These are phyloP conservation scores for Stephania cephalantha DNA, from an alignment of 164 flowering plant genomes.

Conservation along the genomic window DNA sequence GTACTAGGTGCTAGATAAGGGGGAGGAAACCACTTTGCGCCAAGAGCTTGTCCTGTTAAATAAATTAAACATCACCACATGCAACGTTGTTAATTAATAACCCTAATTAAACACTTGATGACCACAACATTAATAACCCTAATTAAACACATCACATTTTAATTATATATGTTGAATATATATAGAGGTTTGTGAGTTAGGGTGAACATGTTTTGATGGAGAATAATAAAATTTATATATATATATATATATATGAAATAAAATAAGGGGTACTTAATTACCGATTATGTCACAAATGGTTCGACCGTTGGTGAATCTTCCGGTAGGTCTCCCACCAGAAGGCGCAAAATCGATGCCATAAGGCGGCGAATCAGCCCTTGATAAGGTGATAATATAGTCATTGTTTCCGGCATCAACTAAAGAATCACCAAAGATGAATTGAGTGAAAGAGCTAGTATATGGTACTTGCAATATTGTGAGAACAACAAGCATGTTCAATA, in stretches of 20 bases:
- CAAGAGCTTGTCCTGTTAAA: slow-evolving; percentile 44
- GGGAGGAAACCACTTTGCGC: slow-evolving; percentile 45
- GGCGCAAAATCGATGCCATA: slow-evolving; percentile 61
- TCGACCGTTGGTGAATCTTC: slow-evolving; percentile 63
- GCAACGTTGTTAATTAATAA: background rate
- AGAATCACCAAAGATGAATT: slow-evolving; percentile 63
- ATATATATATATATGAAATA: no score
- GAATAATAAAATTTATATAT: no score
- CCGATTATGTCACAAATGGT: slow-evolving; percentile 53
- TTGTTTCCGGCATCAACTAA: slow-evolving; percentile 64
- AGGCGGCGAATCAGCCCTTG: slow-evolving; percentile 57
- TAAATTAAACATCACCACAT: background rate
- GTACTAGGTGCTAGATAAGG: slow-evolving; percentile 47
- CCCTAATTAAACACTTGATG: background rate
- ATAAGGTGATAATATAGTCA: slow-evolving; percentile 46
- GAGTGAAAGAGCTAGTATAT: slow-evolving; percentile 21
- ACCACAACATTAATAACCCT: background rate
- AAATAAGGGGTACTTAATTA: slow-evolving; percentile 10
- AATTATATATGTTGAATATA: no score
- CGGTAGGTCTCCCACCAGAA: slow-evolving; percentile 60
- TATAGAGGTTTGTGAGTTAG: no score
- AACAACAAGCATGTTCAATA: background rate
- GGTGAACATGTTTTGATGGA: no score
- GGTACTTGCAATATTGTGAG: slow-evolving; percentile 10
- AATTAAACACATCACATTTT: no score